Evolutionary conservation across 2,329 filamentous ascomycete genomes (phyloP), one percentile per base, ranked within the genome.

Genomic region (Fusarium tupiense): DNA sequence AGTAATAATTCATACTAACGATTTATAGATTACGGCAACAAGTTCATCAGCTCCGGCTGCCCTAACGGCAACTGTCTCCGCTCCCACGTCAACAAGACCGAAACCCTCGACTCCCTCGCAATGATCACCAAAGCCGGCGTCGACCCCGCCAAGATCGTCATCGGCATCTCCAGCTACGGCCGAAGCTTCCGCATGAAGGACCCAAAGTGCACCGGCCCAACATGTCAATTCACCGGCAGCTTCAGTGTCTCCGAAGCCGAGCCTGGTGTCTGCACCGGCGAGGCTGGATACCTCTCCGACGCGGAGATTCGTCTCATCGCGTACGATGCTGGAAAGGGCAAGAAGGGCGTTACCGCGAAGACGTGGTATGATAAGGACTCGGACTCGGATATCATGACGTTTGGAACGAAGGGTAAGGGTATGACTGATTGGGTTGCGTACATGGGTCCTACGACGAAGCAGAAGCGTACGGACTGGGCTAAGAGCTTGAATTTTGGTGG

Each of bases 61-160:
- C 68, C 74, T 4, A 62, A 17, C 12, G 80, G 80, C 4, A 80
- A 80, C 71, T 82, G 84, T 53, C 77, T 85, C 3, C 81, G 82
- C 2, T 80, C 77, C 0, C 82, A 84, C 67, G 75, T 84, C 68
- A 85, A 85, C 75, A 60, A 78, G 49, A 85, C 83, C 9, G 83
- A 85, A 58, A 84, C 82, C 3, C 43, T 73, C 8, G 75, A 75
- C n/a, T 72, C 83, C 1, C 71, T 86, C 19, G 67, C 80, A 3
- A 85, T 83, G 80, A 76, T 83, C 40, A 83, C 81, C 3, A 83
- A 82, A 54, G 81, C 81, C 3, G 81, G 81, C 7, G 82, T 82
- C 1, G 73, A 78, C 3, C 76, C 81, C 0, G 71, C 75, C 59
- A 83, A 82, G 73, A 50, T 81, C 11, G 61, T 81, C 19, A 71